Evolutionary conservation across 1,139 yeast species (phyloP), one percentile per base, ranked within the genome.

Genomic region (Hansenula sp.): DNA sequence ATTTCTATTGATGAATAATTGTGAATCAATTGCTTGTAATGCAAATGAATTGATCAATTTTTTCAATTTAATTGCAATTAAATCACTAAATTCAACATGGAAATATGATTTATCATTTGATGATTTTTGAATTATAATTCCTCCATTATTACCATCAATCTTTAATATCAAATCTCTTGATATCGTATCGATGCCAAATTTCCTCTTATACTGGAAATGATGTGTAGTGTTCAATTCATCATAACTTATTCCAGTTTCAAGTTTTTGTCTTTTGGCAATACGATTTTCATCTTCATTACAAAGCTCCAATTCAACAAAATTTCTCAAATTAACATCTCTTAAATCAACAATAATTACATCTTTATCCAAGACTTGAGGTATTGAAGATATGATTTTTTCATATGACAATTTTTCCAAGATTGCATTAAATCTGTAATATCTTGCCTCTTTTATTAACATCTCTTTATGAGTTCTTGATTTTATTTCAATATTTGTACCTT

Each of bases 401-500:
- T 74, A 75, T n/a, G 85, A 61, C 33, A 89, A 62, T 47, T 74
- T 67, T 63, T 90, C 96, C 60, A 86, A 95, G 37, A 90, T 67
- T 40, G 81, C 90, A 42, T 78, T 65, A 55, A 90, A 84, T 42
- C 94, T 71, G 62, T 87, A 90, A 63, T 84, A 90, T 40, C 75
- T 72, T 51, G 96, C 87, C 58, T 90, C 97, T 42, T 71, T 69
- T 7, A 83, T 62, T 45, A 90, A 67, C 9, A 76, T 62, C 6
- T 67, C 60, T 37, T 94, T 67, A 57, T 84, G 88, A 4, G 67
- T 67, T 33, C 79, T 84, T 50, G 72, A 63, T 30, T 66, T 61
- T 16, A 86, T 68, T 1, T 70, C 66, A 7, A 72, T 53, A 5
- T 62, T 57, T 34, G 77, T 75, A 0, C 94, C 94, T 45, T 75